These are phyloP conservation scores for Chenopodium berlandieri DNA, from an alignment of 148 eudicot species.

Conservation along the genomic window DNA sequence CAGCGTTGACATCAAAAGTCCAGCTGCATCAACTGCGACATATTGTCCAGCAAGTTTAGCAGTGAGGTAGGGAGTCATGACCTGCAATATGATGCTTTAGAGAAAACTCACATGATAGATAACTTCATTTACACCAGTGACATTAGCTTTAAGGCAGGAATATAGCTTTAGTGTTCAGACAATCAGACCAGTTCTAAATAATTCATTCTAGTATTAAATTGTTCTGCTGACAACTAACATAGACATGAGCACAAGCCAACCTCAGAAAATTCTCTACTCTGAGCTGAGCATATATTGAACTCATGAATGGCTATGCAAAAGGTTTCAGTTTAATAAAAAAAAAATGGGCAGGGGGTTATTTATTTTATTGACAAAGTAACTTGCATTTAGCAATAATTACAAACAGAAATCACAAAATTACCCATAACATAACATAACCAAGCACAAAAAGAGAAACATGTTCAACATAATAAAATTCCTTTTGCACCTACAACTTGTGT, in stretches of 20 bases:
- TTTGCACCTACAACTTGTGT: not conserved
- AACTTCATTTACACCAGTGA: not conserved
- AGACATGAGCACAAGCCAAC: not conserved
- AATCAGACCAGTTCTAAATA: not conserved
- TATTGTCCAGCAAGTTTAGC: slow-evolving; percentile 82
- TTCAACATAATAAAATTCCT: not conserved
- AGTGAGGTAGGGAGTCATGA: slow-evolving; percentile 82
- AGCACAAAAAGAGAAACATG: not conserved
- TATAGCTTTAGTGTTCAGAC: no score
- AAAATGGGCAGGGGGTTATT: not conserved
- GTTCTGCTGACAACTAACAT: not conserved
- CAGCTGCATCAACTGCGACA: slow-evolving; percentile 72
- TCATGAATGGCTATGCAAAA: not conserved
- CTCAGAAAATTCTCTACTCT: slow-evolving; percentile 1
- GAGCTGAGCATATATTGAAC: not conserved
- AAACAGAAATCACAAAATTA: not conserved
- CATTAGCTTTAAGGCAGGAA: not conserved
- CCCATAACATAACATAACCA: not conserved
- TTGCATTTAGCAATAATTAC: not conserved
- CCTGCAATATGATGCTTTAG: slow-evolving; percentile 33
- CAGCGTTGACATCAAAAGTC: slow-evolving; percentile 68
- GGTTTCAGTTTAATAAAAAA: not conserved
- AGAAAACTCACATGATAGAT: not conserved
- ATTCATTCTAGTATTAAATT: not conserved
- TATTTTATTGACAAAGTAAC: not conserved